These are phyloP conservation scores for Ceratocystis colombiana DNA, from an alignment of 2,329 filamentous ascomycete species.

Conservation along the genomic window DNA sequence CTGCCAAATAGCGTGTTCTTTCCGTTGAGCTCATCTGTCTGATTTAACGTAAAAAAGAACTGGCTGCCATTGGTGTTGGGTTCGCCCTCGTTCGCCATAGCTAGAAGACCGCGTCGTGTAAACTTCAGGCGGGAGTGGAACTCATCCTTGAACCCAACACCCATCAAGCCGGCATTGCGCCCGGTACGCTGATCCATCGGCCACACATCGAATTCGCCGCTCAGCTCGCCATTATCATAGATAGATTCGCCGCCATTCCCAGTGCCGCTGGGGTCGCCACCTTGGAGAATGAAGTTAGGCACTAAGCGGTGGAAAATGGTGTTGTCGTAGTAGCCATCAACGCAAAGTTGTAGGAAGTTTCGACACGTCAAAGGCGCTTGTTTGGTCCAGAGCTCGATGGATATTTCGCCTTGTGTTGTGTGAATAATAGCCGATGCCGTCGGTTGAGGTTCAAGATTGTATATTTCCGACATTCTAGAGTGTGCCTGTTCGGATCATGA, in stretches of 20 bases:
- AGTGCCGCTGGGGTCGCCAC: constrained; percentile 86
- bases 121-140: constrained; percentile 88
- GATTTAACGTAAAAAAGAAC: constrained; percentile 90
- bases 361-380: constrained; percentile 84
- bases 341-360: constrained; percentile 89
- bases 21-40: constrained; percentile 71
- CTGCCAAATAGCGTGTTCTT: constrained; percentile 92
- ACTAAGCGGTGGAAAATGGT: constrained; percentile 92
- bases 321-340: constrained; percentile 90
- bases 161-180: constrained; percentile 48
- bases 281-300: constrained; percentile 85
- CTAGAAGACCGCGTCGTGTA: constrained; percentile 78
- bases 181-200: constrained; percentile 56
- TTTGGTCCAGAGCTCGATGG: constrained; percentile 88
- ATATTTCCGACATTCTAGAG: constrained; percentile 66
- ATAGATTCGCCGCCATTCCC: constrained; percentile 87
- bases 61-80: constrained; percentile 82
- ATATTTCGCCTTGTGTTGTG: constrained; percentile 80
- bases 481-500: not conserved
- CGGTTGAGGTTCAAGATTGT: constrained; percentile 84
- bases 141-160: constrained; percentile 66
- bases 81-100: constrained; percentile 85
- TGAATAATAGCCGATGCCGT: constrained; percentile 85
- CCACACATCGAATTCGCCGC: constrained; percentile 62
- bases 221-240: constrained; percentile 71